Evolutionary conservation across 345 rosid species (phyloP), one percentile per base, ranked within the genome.

Genomic region (Moricandia arvensis): DNA sequence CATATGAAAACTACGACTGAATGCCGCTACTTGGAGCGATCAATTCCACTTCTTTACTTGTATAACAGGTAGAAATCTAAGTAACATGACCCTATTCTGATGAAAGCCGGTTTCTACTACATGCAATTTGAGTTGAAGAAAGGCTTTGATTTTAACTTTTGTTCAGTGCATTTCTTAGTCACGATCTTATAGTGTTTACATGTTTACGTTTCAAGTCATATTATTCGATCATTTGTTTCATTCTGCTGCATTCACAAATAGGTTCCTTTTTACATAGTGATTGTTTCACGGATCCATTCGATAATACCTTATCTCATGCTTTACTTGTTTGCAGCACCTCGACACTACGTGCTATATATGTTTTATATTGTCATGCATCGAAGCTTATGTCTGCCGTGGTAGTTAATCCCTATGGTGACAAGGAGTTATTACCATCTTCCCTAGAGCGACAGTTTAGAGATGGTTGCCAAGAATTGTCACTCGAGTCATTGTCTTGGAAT

Each of bases 1-100:
- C 91, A 86, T 63, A 90, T 90, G 96, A 90, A 91, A 79, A 91
- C 96, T 73, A 94, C 97, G 55, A 78, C 97, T 35, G 97, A 94
- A 79, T 94, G 91, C 80, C 81, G 83, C 73, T 94, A 94, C 85
- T 84, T 94, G 78, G 88, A 91, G 80, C 87, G 80, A 61, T 83
- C 95, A 29, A 82, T 89, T 79, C 84, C 95, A 70, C 88, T 85
- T 85, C 82, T 94, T 71, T 91, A 91, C 87, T 80, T 94, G 79
- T 94, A 91, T 81, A 87, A 86, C 77, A 94, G 98, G 98, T 91
- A 87, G 75, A 58, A 33, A 49, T 58, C 21, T 13, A 55, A 62
- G 75, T 53, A 51, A 45, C 53, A 65, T 34, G 75, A 57, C 58
- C 51, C 27, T 54, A 63, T 63, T 63, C 59, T 63, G 54, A 33